These are phyloP conservation scores for Arachnomyces sp. DNA, from an alignment of 2,329 filamentous ascomycete species.

Conservation along the genomic window DNA sequence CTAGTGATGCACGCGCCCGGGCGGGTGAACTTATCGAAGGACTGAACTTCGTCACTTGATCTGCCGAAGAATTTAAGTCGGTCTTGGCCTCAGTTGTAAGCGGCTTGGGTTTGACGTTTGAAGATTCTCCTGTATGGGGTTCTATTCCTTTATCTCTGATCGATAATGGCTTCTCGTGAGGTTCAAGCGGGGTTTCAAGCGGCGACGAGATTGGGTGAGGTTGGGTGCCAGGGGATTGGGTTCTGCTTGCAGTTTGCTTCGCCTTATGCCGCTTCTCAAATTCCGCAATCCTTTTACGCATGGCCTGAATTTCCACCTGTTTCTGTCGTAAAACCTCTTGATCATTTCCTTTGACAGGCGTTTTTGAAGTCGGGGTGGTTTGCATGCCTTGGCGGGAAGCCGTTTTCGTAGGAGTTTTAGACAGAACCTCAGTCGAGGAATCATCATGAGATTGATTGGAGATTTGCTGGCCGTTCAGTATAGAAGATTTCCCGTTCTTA, in stretches of 20 bases:
- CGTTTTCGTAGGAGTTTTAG: too few species aligned
- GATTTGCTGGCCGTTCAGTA: neutral
- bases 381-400: conserved; percentile 6
- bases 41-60: neutral
- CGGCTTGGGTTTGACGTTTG: neutral
- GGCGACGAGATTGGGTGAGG: conserved; percentile 18
- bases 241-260: conserved; percentile 31
- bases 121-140: neutral
- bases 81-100: neutral
- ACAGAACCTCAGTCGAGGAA: neutral
- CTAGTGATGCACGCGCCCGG: conserved; percentile 15
- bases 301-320: conserved; percentile 41
- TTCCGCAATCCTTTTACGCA: conserved; percentile 45
- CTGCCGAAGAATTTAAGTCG: too few species aligned
- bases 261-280: conserved; percentile 38
- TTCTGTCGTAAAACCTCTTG: conserved; percentile 40
- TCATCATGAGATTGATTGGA: too few species aligned
- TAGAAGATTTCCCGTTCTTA: too few species aligned
- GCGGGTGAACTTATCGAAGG: conserved; percentile 12
- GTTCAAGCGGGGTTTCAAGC: neutral
- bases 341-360: conserved; percentile 28
- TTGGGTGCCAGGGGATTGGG: conserved; percentile 26
- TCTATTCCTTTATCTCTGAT: neutral
- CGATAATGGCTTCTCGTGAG: neutral
- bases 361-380: conserved; percentile 29